phyloP scores from a whole-genome alignment of 2,329 filamentous ascomycete species.

The Malbranchea zuffiana region DNA sequence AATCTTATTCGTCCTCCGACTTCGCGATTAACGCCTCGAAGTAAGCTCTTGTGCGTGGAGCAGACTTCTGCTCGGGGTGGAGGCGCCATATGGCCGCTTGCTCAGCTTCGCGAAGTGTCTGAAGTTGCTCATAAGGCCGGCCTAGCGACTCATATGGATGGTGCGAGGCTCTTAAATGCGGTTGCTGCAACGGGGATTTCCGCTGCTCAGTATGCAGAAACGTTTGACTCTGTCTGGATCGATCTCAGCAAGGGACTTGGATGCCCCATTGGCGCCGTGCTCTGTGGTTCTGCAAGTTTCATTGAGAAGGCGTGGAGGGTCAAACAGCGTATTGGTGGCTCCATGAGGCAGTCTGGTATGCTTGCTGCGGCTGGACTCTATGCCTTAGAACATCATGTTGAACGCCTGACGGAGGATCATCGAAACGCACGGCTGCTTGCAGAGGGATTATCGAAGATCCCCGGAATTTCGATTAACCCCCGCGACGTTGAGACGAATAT shows the following conservation, averaged over 20 bases:
- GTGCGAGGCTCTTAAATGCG: conserved; percentile 66
- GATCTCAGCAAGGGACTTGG: conserved; percentile 69
- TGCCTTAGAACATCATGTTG: conserved; percentile 3
- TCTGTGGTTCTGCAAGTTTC: conserved; percentile 25
- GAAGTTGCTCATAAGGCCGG: conserved; percentile 50
- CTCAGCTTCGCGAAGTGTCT: conserved; percentile 54
- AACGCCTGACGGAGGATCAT: conserved; percentile 3
- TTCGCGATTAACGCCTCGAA: conserved; percentile 16
- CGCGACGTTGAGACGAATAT: conserved; percentile 3
- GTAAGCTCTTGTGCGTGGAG: conserved; percentile 21
- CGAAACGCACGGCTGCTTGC: conserved; percentile 2
- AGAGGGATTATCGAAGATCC: not conserved
- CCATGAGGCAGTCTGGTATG: conserved; percentile 7
- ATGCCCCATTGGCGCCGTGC: conserved; percentile 60
- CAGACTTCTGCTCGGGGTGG: conserved; percentile 68
- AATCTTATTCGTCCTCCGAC: conserved; percentile 1
- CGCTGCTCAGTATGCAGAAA: conserved; percentile 51
- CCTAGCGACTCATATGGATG: conserved; percentile 61
- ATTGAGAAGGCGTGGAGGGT: conserved; percentile 1
- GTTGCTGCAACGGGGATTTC: conserved; percentile 53
- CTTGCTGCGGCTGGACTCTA: conserved; percentile 4
- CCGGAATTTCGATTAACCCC: not conserved
- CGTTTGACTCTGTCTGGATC: conserved; percentile 58
- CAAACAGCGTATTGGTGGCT: conserved; percentile 4
- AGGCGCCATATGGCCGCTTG: conserved; percentile 61